These are phyloP conservation scores for Letharia lupina DNA, from an alignment of 495 filamentous ascomycete species.

Conservation along the genomic window DNA sequence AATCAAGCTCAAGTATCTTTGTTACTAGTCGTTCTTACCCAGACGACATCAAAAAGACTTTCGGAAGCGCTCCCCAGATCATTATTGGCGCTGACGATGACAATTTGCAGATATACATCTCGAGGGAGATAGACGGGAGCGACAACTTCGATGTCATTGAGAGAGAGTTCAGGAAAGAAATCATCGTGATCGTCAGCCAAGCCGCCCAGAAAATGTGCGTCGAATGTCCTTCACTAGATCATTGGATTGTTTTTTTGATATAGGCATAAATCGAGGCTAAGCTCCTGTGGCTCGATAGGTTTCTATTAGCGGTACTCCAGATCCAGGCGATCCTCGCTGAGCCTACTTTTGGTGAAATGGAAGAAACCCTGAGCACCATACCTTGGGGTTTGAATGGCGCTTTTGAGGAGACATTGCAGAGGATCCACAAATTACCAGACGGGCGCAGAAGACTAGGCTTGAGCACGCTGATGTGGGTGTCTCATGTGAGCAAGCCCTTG, in stretches of 20 bases:
- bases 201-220: slow-evolving; percentile 4
- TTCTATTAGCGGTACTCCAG: slow-evolving; percentile 44
- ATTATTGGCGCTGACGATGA: slow-evolving; percentile 10
- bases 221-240: background rate
- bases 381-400: slow-evolving; percentile 26
- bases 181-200: background rate
- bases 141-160: background rate
- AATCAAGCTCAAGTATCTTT: slow-evolving; percentile 16
- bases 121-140: slow-evolving; percentile 1
- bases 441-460: slow-evolving; percentile 27
- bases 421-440: slow-evolving; percentile 34
- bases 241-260: background rate
- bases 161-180: background rate
- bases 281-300: slow-evolving; percentile 28
- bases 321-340: slow-evolving; percentile 33
- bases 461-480: slow-evolving; percentile 38
- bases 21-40: slow-evolving; percentile 27
- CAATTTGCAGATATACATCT: slow-evolving; percentile 6
- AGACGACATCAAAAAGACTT: slow-evolving; percentile 18
- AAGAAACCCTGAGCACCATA: background rate
- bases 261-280: no score
- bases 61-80: slow-evolving; percentile 13
- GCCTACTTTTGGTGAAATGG: slow-evolving; percentile 27
- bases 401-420: slow-evolving; percentile 34
- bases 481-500: slow-evolving; percentile 33